Percentiles rank a stretch among this genome's conserved stretches.
These are phyloP conservation scores for Diaporthe sp. DNA, from an alignment of 2,329 filamentous ascomycete species.

Conservation along the genomic window DNA sequence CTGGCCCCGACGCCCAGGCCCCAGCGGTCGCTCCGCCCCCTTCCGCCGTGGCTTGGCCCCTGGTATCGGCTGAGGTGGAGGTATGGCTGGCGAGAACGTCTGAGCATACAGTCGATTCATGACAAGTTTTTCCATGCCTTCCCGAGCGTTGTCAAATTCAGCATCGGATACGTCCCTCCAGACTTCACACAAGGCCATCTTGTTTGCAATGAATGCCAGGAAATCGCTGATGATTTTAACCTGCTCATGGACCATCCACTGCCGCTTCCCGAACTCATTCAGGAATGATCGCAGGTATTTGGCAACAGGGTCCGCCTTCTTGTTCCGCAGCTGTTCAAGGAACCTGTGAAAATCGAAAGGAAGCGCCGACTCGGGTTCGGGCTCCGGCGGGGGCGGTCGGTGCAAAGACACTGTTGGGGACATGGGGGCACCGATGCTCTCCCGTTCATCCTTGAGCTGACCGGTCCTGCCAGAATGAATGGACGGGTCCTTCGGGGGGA, in stretches of 20 bases:
- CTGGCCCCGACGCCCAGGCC: constrained; percentile 90
- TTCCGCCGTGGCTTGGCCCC: constrained; percentile 78
- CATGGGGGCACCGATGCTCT: constrained; percentile 54
- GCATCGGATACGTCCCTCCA: constrained; percentile 96
- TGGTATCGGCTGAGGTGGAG: constrained; percentile 80
- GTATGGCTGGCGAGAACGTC: constrained; percentile 95
- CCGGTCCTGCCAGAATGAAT: constrained; percentile 52
- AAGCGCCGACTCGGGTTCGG: constrained; percentile 84
- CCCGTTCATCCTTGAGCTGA: constrained; percentile 56
- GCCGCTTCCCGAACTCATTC: constrained; percentile 94
- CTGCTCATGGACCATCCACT: constrained; percentile 99
- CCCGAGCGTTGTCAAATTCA: constrained; percentile 97
- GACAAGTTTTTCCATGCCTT: constrained; percentile 99
- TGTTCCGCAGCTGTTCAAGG: constrained; percentile 93
- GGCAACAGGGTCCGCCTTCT: constrained; percentile 97
- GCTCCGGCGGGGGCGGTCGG: constrained; percentile 78
- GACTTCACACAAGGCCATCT: constrained; percentile 97
- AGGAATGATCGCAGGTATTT: constrained; percentile 96
- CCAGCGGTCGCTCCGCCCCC: constrained; percentile 77
- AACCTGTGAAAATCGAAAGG: constrained; percentile 99
- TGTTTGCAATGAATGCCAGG: constrained; percentile 95
- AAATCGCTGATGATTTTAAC: constrained; percentile 99
- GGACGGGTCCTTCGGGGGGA: constrained; percentile 72
- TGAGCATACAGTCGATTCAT: constrained; percentile 98
- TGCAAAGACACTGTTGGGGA: constrained; percentile 67